phyloP scores from a whole-genome alignment of 1,284 basidiomycete genomes.

The Moesziomyces globuligerus region DNA sequence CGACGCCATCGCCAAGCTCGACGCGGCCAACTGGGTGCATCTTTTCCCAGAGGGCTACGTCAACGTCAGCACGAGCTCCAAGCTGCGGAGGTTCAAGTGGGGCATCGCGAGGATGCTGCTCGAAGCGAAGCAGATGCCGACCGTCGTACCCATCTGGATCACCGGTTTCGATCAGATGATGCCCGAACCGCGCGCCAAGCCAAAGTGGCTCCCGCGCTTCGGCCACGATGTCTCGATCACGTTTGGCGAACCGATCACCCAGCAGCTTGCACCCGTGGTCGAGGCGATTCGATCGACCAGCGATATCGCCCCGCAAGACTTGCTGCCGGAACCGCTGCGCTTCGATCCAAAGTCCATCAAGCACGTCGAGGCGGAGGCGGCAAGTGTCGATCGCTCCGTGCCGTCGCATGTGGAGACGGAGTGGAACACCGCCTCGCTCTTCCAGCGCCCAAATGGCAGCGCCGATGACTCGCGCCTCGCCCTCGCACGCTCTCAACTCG shows the following conservation, averaged over 20 bases:
- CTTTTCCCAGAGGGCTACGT: slow-evolving; percentile 94
- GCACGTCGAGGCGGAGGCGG: background rate
- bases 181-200: slow-evolving; percentile 60
- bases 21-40: slow-evolving; percentile 89
- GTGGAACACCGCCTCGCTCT: slow-evolving; percentile 22
- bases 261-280: slow-evolving; percentile 25
- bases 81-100: slow-evolving; percentile 91
- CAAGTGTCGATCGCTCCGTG: slow-evolving; percentile 8
- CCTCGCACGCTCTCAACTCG: slow-evolving; percentile 33
- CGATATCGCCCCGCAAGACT: slow-evolving; percentile 19
- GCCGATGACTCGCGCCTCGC: slow-evolving; percentile 4
- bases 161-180: slow-evolving; percentile 71
- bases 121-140: slow-evolving; percentile 69
- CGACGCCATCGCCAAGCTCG: slow-evolving; percentile 79
- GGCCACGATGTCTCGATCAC: slow-evolving; percentile 54
- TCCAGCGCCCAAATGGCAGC: background rate
- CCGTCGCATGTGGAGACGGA: slow-evolving; percentile 23
- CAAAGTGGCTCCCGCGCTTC: slow-evolving; percentile 55
- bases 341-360: background rate
- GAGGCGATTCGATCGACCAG: slow-evolving; percentile 7
- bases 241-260: slow-evolving; percentile 57
- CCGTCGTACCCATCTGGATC: slow-evolving; percentile 94
- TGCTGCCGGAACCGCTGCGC: slow-evolving; percentile 21
- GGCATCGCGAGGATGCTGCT: slow-evolving; percentile 77
- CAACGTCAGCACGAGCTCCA: slow-evolving; percentile 73